Evolutionary conservation across 176 grass and related monocot genomes (phyloP).

Genomic region (Poa pratensis): DNA sequence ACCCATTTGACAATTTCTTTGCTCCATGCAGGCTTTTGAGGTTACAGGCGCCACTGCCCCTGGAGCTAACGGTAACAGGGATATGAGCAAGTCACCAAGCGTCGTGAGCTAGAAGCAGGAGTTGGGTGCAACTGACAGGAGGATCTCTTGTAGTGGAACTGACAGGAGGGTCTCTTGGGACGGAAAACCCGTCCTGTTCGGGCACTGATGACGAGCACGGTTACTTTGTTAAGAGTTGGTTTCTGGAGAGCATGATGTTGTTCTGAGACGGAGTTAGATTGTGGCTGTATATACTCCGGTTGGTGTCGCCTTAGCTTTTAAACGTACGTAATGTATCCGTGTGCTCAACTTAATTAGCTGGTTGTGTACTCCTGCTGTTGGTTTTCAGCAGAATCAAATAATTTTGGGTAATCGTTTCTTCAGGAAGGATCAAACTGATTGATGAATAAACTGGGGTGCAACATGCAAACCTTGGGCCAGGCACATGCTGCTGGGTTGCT

Average conservation of each 20-base stretch:
- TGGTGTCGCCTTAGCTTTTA: conserved; percentile 7
- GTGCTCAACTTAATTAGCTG: conserved; percentile 4
- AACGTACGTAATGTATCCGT: conserved; percentile 17
- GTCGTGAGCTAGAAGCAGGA: conserved; percentile 18
- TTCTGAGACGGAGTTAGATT: conserved; percentile 1
- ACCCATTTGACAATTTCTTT: conserved; percentile 36
- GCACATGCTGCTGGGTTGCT: conserved; percentile 24
- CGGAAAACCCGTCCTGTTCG: conserved; percentile 12
- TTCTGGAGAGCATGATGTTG: conserved; percentile 13
- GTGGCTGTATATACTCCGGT: conserved; percentile 42
- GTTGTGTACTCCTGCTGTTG: conserved; percentile 19
- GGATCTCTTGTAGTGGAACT: conserved; percentile 15
- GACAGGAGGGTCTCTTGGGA: conserved; percentile 22
- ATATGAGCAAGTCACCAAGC: not conserved
- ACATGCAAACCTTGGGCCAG: not conserved
- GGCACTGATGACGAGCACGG: not conserved
- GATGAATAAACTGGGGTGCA: not conserved
- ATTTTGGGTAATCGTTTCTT: conserved; percentile 30
- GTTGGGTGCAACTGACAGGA: conserved; percentile 31
- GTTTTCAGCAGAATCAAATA: conserved; percentile 38
- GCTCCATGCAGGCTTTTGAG: conserved; percentile 34
- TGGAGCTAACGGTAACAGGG: conserved; percentile 26
- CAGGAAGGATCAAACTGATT: conserved; percentile 18
- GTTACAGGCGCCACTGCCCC: conserved; percentile 2
- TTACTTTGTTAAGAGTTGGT: not conserved